A percentile compares a stretch with the other conserved stretches of the same genome.
These are phyloP conservation scores for Porpolomopsis calyptriformis DNA, from an alignment of 768 basidiomycete genomes.

Conservation along the genomic window DNA sequence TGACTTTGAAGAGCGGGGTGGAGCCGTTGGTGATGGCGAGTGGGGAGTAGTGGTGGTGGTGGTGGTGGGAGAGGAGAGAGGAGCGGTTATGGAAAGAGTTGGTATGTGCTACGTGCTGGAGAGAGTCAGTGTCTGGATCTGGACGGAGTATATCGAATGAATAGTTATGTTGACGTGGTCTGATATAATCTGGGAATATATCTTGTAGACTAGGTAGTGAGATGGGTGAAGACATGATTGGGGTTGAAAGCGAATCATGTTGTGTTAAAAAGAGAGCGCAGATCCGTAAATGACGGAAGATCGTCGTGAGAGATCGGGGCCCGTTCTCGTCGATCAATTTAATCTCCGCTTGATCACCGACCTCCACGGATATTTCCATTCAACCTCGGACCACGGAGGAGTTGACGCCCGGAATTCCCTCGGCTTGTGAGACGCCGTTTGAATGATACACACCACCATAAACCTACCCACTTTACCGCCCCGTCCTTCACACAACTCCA, in stretches of 20 bases:
- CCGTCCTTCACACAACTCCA: slow-evolving; percentile 42
- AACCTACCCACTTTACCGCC: slow-evolving; percentile 50
- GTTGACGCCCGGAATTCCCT: too few species aligned
- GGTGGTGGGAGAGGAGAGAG: background rate
- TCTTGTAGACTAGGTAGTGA: slow-evolving; percentile 44
- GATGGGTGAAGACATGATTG: slow-evolving; percentile 5
- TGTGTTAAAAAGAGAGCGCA: background rate
- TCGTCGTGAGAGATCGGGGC: too few species aligned
- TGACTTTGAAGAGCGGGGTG: slow-evolving; percentile 30
- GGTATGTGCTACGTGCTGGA: slow-evolving; percentile 35
- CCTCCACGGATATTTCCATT: too few species aligned
- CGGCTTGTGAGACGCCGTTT: too few species aligned
- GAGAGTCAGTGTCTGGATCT: slow-evolving; percentile 29
- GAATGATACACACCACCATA: slow-evolving; percentile 27
- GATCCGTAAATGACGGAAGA: background rate
- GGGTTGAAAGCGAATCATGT: background rate
- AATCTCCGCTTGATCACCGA: too few species aligned
- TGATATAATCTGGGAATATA: too few species aligned
- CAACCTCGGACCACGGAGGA: too few species aligned
- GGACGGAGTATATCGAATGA: slow-evolving; percentile 37
- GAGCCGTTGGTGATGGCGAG: slow-evolving; percentile 25
- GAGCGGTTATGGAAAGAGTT: slow-evolving; percentile 26
- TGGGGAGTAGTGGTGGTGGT: background rate
- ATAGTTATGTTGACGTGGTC: slow-evolving; percentile 11
- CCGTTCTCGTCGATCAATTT: too few species aligned